Percentiles rank a stretch among this genome's conserved stretches.
These are phyloP conservation scores for Alisma plantagoaquatica DNA, from an alignment of 106 monocot genomes.

Conservation along the genomic window DNA sequence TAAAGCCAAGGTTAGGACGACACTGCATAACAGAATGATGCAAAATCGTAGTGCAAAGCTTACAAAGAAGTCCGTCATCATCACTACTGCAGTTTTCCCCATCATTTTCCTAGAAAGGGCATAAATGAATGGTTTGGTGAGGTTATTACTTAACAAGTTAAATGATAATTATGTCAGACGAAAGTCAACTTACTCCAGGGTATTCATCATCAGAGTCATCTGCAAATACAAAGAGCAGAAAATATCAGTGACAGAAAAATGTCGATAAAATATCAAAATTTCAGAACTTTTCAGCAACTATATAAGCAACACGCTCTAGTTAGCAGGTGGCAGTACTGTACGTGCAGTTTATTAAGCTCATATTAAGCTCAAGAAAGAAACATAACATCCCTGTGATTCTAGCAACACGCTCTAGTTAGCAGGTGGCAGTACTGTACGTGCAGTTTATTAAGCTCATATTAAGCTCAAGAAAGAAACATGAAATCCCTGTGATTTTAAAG, in stretches of 20 bases:
- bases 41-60: slow-evolving; percentile 3
- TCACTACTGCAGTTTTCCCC: slow-evolving; percentile 50
- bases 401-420: background rate
- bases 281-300: background rate
- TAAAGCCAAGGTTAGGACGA: too few relatives aligned
- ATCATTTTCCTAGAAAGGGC: slow-evolving; percentile 27
- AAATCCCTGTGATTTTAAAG: too few relatives aligned
- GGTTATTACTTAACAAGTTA: background rate
- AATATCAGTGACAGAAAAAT: background rate
- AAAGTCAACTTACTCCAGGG: slow-evolving; percentile 23
- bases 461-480: too few relatives aligned
- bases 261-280: background rate
- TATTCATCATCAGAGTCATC: slow-evolving; percentile 45
- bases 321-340: too few relatives aligned
- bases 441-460: too few relatives aligned
- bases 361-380: too few relatives aligned
- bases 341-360: too few relatives aligned
- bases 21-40: background rate
- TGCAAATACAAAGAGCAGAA: slow-evolving; percentile 19
- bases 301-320: background rate
- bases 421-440: too few relatives aligned
- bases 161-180: background rate
- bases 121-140: background rate
- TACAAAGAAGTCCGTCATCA: slow-evolving; percentile 79
- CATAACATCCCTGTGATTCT: too few relatives aligned